Evolutionary conservation across 2,329 filamentous ascomycete genomes (phyloP).

Genomic region (Apiospora pterosperma): DNA sequence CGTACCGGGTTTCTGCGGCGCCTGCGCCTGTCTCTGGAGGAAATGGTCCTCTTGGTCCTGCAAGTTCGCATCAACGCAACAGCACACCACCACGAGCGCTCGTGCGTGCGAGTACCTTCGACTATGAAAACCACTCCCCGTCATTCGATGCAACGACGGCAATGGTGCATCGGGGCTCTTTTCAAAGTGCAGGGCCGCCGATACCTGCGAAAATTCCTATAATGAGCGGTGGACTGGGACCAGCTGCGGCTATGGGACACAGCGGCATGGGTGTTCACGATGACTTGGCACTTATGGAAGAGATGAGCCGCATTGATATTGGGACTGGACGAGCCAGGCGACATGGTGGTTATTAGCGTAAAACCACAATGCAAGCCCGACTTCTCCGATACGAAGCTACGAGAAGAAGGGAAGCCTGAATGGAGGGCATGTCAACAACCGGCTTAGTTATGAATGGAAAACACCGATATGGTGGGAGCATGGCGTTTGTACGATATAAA

Average conservation of each 20-base stretch:
- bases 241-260: slow-evolving; percentile 13
- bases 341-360: slow-evolving; percentile 29
- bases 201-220: slow-evolving; percentile 68
- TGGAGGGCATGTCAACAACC: background rate
- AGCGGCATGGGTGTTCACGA: slow-evolving; percentile 37
- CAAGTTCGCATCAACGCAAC: slow-evolving; percentile 48
- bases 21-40: slow-evolving; percentile 35
- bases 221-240: slow-evolving; percentile 38
- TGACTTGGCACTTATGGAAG: slow-evolving; percentile 62
- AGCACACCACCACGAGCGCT: slow-evolving; percentile 43
- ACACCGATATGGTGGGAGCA: background rate
- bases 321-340: slow-evolving; percentile 57
- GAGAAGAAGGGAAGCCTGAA: background rate
- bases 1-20: slow-evolving; percentile 40
- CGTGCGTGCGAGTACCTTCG: slow-evolving; percentile 47
- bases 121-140: slow-evolving; percentile 51
- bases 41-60: slow-evolving; percentile 50
- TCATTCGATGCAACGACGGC: slow-evolving; percentile 26
- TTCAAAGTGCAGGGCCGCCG: slow-evolving; percentile 45
- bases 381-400: background rate
- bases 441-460: background rate
- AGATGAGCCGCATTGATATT: slow-evolving; percentile 67
- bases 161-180: slow-evolving; percentile 26
- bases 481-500: background rate
- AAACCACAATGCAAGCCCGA: background rate